These are phyloP conservation scores for Drechslerella dactyloides DNA, from an alignment of 2,329 filamentous ascomycete species.

Conservation along the genomic window DNA sequence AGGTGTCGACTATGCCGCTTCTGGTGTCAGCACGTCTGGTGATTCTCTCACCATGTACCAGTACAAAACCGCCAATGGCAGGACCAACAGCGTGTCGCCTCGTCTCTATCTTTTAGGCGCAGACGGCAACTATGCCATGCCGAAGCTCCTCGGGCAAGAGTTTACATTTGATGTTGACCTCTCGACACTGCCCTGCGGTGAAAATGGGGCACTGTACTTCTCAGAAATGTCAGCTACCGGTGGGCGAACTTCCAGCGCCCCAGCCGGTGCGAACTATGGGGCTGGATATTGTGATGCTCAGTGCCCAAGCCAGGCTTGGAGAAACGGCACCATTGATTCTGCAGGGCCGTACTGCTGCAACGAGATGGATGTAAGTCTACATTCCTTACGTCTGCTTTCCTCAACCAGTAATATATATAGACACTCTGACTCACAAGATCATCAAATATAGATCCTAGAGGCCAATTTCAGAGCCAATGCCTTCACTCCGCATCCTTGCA, in stretches of 20 bases:
- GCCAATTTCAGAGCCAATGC: slow-evolving; percentile 51
- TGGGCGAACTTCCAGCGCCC: slow-evolving; percentile 55
- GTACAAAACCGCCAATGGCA: slow-evolving; percentile 24
- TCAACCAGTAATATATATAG: too few species aligned
- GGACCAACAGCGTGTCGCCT: slow-evolving; percentile 57
- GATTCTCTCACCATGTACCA: slow-evolving; percentile 51
- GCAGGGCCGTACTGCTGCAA: slow-evolving; percentile 61
- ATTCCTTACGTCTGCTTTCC: background rate
- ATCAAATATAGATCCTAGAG: slow-evolving; percentile 48
- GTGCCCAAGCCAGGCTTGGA: slow-evolving; percentile 58
- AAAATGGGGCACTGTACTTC: slow-evolving; percentile 59
- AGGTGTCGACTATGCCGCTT: slow-evolving; percentile 26
- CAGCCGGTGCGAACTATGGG: slow-evolving; percentile 61
- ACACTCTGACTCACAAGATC: slow-evolving; percentile 9
- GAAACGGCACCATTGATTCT: slow-evolving; percentile 58
- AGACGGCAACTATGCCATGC: slow-evolving; percentile 60
- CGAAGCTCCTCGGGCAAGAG: slow-evolving; percentile 60
- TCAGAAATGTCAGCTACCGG: slow-evolving; percentile 58
- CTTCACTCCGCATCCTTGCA: slow-evolving; percentile 53
- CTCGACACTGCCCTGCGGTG: slow-evolving; percentile 59
- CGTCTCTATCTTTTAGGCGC: slow-evolving; percentile 60
- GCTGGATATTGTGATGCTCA: slow-evolving; percentile 62
- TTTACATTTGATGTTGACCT: slow-evolving; percentile 61
- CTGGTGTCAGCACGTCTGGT: slow-evolving; percentile 52
- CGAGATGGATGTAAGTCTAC: slow-evolving; percentile 62